These are phyloP conservation scores for Sporothrix mexicana DNA, from an alignment of 2,329 filamentous ascomycete species.

Conservation along the genomic window DNA sequence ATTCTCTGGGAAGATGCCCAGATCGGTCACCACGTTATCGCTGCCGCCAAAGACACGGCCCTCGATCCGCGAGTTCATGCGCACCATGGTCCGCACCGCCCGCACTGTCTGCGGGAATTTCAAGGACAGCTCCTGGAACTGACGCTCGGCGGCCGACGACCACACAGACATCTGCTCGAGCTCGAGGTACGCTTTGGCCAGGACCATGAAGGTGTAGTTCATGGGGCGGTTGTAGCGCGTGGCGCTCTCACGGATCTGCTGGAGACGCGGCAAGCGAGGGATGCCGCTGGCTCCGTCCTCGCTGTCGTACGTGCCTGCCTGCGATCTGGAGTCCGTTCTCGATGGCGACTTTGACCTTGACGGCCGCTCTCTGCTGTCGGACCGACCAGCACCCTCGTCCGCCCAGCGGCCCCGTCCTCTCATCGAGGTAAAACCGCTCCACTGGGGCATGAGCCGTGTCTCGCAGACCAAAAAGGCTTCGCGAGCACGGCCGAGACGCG, in stretches of 20 bases:
- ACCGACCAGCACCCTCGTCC: not conserved
- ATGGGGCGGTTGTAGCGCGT: constrained; percentile 50
- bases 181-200: constrained; percentile 58
- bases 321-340: not conserved
- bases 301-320: not conserved
- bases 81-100: constrained; percentile 46
- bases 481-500: constrained; percentile 61
- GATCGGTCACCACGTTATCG: constrained; percentile 1
- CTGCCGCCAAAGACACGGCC: constrained; percentile 37
- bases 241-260: constrained; percentile 48
- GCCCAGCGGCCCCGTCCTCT: constrained; percentile 39
- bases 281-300: not conserved
- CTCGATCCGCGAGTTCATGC: constrained; percentile 40
- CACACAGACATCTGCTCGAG: constrained; percentile 56
- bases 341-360: not conserved
- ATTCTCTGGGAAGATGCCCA: not conserved
- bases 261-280: constrained; percentile 31
- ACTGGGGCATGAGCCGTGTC: constrained; percentile 75
- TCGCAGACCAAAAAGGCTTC: constrained; percentile 79
- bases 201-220: constrained; percentile 54
- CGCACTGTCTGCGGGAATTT: constrained; percentile 50
- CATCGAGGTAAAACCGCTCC: constrained; percentile 70
- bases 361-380: not conserved
- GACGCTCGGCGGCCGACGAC: constrained; percentile 53
- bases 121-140: constrained; percentile 48